These are phyloP conservation scores for Alectoria sarmentosa DNA, from an alignment of 495 filamentous ascomycete genomes.

Conservation along the genomic window DNA sequence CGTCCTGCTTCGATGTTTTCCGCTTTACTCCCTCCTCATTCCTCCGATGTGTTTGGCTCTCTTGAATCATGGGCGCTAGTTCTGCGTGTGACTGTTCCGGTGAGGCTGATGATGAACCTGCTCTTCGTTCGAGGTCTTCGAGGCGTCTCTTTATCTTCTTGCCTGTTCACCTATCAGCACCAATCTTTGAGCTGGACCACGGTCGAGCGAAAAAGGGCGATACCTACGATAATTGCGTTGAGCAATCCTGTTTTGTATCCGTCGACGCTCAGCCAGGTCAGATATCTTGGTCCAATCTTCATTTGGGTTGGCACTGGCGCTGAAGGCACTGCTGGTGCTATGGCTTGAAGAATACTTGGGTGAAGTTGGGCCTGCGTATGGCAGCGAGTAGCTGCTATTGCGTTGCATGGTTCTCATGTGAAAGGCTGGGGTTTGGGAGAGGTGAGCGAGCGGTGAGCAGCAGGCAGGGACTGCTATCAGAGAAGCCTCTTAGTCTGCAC, in stretches of 20 bases:
- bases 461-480: not conserved
- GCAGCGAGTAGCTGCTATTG: constrained; percentile 19
- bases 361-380: constrained; percentile 29
- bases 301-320: constrained; percentile 89
- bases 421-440: constrained; percentile 1
- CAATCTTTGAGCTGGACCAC: constrained; percentile 6
- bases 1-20: constrained; percentile 41
- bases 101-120: constrained; percentile 70
- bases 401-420: constrained; percentile 25
- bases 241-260: constrained; percentile 96
- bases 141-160: constrained; percentile 98
- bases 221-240: constrained; percentile 96
- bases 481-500: constrained; percentile 4
- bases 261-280: constrained; percentile 84
- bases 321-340: constrained; percentile 91
- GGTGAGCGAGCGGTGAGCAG: not conserved
- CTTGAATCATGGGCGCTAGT: constrained; percentile 28
- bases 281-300: constrained; percentile 99
- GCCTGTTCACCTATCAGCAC: constrained; percentile 47
- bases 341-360: constrained; percentile 59
- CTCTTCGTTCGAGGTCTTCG: constrained; percentile 91
- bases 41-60: constrained; percentile 24
- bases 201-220: constrained; percentile 8
- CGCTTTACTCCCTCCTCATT: constrained; percentile 42
- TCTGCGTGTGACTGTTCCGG: constrained; percentile 57